phyloP scores from a whole-genome alignment of 1,284 basidiomycete genomes.

The Phaffia rhodozyma region DNA sequence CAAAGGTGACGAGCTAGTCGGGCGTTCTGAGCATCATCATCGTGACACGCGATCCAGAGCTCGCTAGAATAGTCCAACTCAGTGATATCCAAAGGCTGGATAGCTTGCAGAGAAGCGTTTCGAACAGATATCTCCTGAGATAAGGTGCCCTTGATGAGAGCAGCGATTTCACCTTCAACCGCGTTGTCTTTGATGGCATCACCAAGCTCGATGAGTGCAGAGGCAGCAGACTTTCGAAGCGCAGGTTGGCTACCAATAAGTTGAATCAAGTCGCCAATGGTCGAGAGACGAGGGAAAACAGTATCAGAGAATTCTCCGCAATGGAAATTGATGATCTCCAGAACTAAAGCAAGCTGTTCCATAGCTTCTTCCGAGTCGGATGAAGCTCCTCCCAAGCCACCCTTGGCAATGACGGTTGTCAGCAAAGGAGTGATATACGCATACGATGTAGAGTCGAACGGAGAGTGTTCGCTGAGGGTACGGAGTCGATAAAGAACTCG shows the following conservation, averaged over 20 bases:
- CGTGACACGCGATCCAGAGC: slow-evolving; percentile 81
- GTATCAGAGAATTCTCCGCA: slow-evolving; percentile 58
- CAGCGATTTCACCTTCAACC: slow-evolving; percentile 49
- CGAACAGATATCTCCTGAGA: slow-evolving; percentile 82
- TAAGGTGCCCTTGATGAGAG: slow-evolving; percentile 62
- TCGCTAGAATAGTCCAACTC: slow-evolving; percentile 86
- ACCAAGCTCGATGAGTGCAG: slow-evolving; percentile 69
- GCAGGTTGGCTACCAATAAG: slow-evolving; percentile 68
- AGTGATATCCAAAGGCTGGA: slow-evolving; percentile 88
- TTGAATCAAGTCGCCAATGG: slow-evolving; percentile 60
- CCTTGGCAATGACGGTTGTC: slow-evolving; percentile 52
- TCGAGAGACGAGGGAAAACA: slow-evolving; percentile 58
- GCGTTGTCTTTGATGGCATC: slow-evolving; percentile 64
- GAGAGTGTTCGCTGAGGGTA: slow-evolving; percentile 64
- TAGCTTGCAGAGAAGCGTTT: slow-evolving; percentile 77
- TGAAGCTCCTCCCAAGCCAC: slow-evolving; percentile 48
- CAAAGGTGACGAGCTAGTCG: slow-evolving; percentile 70
- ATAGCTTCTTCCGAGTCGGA: slow-evolving; percentile 59
- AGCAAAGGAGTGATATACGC: slow-evolving; percentile 71
- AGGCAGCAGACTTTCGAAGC: slow-evolving; percentile 74
- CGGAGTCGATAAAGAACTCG: slow-evolving; percentile 80
- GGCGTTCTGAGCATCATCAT: slow-evolving; percentile 83
- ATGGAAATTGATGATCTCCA: slow-evolving; percentile 81
- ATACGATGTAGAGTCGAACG: slow-evolving; percentile 76
- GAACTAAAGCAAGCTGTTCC: slow-evolving; percentile 71